Evolutionary conservation across 2,329 filamentous ascomycete species (phyloP), one percentile per base, ranked within the genome.

Genomic region (Apiospora kogelbergensis): DNA sequence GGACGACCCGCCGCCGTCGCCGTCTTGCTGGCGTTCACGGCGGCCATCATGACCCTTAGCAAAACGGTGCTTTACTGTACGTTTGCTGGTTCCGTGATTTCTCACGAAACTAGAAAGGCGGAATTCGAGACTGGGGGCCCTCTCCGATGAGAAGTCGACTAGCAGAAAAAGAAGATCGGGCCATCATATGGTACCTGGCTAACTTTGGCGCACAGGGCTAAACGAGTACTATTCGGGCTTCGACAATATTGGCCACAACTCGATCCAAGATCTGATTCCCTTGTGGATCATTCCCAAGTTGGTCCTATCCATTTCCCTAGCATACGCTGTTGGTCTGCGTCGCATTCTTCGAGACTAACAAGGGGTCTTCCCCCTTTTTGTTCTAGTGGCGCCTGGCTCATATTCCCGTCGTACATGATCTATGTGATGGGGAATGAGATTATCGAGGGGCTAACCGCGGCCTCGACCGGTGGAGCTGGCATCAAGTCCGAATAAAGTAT

Each of bases 41-140:
- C 85, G 0, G 83, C 85, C 1, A 82, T 89, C 67, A 89, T 89
- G 88, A 90, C 88, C 0, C 73, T 89, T 13, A 88, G 85, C 82
- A 90, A 89, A 83, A 89, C 88, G n/a, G 76, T 85, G 13, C 77
- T 90, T 2, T 90, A 90, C 75, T 88, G 87, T 88, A 71, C 77
- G 86, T 82, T 71, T 26, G 2, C 42, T 17, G 24, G 5, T 2
- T 41, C 60, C 60, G 64, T 4, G 2, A 13, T 17, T 53, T 3
- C 22, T 53, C 24, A 6, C 17, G 1, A n/a, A n/a, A n/a, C n/a
- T n/a, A n/a, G n/a, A n/a, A n/a, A n/a, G 10, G 40, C 3, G 40
- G 40, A 3, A 22, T n/a, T 22, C 13, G 13, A 24, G 24, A n/a
- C n/a, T n/a, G n/a, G n/a, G n/a, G n/a, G n/a, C n/a, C 13, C 26